These are phyloP conservation scores for Nakaseomyces uthaithaninus DNA, from an alignment of 1,139 yeast genomes.

Conservation along the genomic window DNA sequence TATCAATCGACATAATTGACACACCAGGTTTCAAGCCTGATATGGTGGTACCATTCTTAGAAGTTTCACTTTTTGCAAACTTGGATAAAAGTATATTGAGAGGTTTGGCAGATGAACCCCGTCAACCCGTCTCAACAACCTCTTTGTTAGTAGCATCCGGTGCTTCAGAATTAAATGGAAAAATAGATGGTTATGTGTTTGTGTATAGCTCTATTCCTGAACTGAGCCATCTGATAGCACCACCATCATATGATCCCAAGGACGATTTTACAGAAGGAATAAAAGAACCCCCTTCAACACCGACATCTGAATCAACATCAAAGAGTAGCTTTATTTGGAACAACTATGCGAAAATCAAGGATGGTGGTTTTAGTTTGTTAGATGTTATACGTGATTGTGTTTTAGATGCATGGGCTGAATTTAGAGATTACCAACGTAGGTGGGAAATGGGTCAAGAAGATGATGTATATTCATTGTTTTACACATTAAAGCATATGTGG, in stretches of 20 bases:
- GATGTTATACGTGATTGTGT: constrained; percentile 46
- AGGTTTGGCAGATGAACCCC: constrained; percentile 59
- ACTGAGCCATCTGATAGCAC: constrained; percentile 32
- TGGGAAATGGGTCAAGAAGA: constrained; percentile 60
- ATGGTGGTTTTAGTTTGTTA: constrained; percentile 41
- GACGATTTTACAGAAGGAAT: neutral
- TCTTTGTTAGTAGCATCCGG: constrained; percentile 71
- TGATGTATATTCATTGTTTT: constrained; percentile 53
- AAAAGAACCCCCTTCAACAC: constrained; percentile 16
- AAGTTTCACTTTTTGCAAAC: constrained; percentile 56
- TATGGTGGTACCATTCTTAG: constrained; percentile 63
- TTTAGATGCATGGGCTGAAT: constrained; percentile 69
- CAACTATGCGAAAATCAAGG: constrained; percentile 15
- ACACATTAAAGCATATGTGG: constrained; percentile 53
- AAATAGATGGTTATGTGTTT: constrained; percentile 63
- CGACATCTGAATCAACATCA: constrained; percentile 8
- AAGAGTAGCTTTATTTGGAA: constrained; percentile 15
- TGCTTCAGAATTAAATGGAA: constrained; percentile 65
- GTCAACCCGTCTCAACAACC: constrained; percentile 54
- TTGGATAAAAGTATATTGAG: constrained; percentile 50
- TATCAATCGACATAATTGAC: constrained; percentile 59
- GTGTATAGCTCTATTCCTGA: constrained; percentile 63
- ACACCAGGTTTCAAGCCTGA: constrained; percentile 62
- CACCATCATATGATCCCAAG: constrained; percentile 41
- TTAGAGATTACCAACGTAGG: constrained; percentile 41